Percentiles rank a stretch among this genome's conserved stretches.
Conservation (phyloP, 2,329 filamentous ascomycete species). For the Neopestalotiopsis sp. region DNA sequence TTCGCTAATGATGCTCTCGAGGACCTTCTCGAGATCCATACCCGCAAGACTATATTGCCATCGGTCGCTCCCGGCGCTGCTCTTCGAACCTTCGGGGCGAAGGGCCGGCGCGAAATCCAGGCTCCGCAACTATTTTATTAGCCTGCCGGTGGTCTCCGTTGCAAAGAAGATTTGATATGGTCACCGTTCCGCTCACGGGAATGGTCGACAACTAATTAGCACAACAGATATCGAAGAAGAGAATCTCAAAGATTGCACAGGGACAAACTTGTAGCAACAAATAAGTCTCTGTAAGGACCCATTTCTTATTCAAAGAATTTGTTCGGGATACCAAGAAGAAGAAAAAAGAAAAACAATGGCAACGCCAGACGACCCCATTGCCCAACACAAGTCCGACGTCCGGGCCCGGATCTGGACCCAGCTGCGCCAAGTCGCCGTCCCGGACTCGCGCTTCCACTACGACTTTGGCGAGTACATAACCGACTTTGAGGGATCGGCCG, state of each 20-base stretch:
- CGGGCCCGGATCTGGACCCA: constrained; percentile 36
- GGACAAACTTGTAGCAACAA: too few relatives aligned
- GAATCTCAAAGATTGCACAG: too few relatives aligned
- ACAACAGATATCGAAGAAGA: too few relatives aligned
- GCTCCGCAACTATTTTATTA: neutral
- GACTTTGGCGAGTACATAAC: constrained; percentile 48
- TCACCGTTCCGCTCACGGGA: neutral
- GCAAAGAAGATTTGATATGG: neutral
- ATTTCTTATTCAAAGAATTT: too few relatives aligned
- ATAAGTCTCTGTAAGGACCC: too few relatives aligned
- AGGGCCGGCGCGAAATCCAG: neutral
- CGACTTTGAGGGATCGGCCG: constrained; percentile 43
- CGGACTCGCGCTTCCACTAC: constrained; percentile 48
- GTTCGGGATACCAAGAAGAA: neutral
- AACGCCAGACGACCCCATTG: neutral
- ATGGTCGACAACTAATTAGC: too few relatives aligned
- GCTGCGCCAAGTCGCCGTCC: constrained; percentile 42
- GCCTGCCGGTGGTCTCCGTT: constrained; percentile 11
- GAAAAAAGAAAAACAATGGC: neutral
- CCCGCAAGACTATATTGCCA: neutral
- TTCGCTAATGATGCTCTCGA: neutral
- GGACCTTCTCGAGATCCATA: neutral
- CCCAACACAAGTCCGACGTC: constrained; percentile 24
- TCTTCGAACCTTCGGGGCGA: neutral
- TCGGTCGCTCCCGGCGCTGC: constrained; percentile 3